Evolutionary conservation across 805 yeast species (phyloP), one percentile per base, ranked within the genome.

Genomic region (Dipodascus geniculatus): DNA sequence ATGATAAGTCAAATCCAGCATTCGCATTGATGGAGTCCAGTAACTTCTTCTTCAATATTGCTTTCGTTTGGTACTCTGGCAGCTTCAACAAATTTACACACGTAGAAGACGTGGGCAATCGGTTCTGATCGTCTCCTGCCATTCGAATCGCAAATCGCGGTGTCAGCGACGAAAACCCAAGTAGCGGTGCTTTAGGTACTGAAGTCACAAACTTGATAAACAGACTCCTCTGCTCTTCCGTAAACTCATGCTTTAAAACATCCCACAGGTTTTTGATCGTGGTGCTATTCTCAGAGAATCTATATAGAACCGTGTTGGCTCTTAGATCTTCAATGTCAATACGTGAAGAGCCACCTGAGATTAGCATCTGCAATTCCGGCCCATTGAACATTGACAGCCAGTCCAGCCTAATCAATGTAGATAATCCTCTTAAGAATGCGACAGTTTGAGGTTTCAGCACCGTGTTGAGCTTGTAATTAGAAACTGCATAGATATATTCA

Each of bases 31-130:
- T 89, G 0, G 96, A 81, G 65, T 85, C 87, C 22, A 88, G 64
- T 52, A 91, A 68, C 65, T 89, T 90, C 48, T 75, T 69, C 54
- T 74, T 74, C 48, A 93, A 68, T 1, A 76, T 23, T 44, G 72
- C 66, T 61, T 81, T 84, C 59, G 84, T 71, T 58, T 72, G 69
- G 66, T 93, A 93, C 64, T 89, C 85, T 0, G 99, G 99, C 23
- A 93, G 67, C 62, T 85, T 89, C 56, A 93, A 71, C 54, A 93
- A 68, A 63, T 93, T 93, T 28, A 89, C 87, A 73, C 99, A 93
- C 0, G 99, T 93, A 0, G 96, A 81, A 0, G 98, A 85, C 0
- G 97, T 87, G 0, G 99, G 99, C 42, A 93, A 71, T 28, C 95
- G 70, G 1, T 72, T 73, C 1, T 62, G 58, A 23, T 78, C 78